Base-by-base conservation (phyloP, 2,329 filamentous ascomycete species). In the Immersiporthe knoxdaviesiana region DNA sequence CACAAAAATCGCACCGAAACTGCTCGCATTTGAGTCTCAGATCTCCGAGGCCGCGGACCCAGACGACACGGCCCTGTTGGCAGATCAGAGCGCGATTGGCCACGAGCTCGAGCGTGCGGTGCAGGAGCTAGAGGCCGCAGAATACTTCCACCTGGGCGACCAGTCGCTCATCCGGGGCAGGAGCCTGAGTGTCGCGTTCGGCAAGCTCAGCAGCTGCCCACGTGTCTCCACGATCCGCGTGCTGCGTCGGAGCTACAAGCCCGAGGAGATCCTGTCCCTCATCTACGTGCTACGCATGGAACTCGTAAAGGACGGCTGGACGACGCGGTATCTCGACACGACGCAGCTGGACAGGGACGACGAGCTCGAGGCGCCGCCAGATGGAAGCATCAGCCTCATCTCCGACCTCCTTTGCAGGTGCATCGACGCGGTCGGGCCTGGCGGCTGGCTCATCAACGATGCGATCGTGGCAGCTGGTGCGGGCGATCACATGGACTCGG, bases 221-320 rank as follows among this genome's bases (percentile, higher is more conserved):
- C 80, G 85, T 5, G 75, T 83, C 0, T 79, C 84, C 1, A 89
- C 92, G 56, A 86, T 91, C 61, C 84, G 85, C 66, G 87, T 87
- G 3, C 84, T 95, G 59, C 88, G 90, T 54, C 82, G 84, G 14
- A 85, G 85, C 37, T 87, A 93, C 70, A 84, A 86, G 62, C 89
- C 88, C 2, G 85, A 90, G 72, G 90, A 94, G 73, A 87, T 91
- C 32, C 82, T 93, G 14, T 89, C 89, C 47, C 84, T 95, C 66
- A 90, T 94, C 73, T 87, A 91, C 73, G 83, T 94, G 7, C 83
- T 95, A 39, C 88, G 92, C 68, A 84, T 91, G 72, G 91, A 94
- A 79, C 84, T 95, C 60, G 87, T 90, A 65, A 88, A 89, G 72
- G 92, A 92, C 68, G 90, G 90, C 41, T 95, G 92, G 92, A 93